Conservation (phyloP, 176 grass and related monocot species). For the Carex scoparia region DNA sequence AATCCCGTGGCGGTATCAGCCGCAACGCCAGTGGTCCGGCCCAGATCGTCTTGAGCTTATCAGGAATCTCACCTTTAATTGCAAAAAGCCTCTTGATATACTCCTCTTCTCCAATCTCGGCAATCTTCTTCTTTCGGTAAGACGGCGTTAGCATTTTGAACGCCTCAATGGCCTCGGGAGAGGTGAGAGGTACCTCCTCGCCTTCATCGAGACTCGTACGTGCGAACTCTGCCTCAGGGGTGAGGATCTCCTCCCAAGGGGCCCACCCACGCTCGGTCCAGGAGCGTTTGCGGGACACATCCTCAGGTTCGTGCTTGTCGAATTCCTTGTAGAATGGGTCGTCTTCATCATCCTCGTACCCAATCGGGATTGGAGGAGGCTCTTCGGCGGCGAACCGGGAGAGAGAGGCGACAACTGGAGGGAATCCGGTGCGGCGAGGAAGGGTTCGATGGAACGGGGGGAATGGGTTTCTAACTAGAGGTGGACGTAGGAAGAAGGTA, state of each 20-base stretch:
- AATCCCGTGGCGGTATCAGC: constrained; percentile 79
- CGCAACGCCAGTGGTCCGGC: constrained; percentile 48
- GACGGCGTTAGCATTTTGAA: constrained; percentile 90
- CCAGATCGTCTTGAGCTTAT: constrained; percentile 75
- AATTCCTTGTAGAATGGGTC: constrained; percentile 33
- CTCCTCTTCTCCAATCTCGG: constrained; percentile 58
- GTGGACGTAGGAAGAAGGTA: background rate
- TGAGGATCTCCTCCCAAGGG: constrained; percentile 83
- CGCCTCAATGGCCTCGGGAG: constrained; percentile 71
- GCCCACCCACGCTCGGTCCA: constrained; percentile 90
- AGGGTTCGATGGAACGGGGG: background rate
- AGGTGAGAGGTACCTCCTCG: constrained; percentile 81
- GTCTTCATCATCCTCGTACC: constrained; percentile 45
- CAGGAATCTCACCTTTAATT: constrained; percentile 63
- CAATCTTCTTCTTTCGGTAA: constrained; percentile 71
- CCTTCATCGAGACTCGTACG: constrained; percentile 83
- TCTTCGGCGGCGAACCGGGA: constrained; percentile 49
- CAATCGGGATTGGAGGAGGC: constrained; percentile 12
- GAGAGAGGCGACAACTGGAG: background rate
- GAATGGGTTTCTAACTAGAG: background rate
- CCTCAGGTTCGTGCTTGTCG: constrained; percentile 47
- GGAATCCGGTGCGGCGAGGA: background rate
- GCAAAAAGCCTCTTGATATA: constrained; percentile 59
- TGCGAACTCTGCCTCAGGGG: constrained; percentile 76
- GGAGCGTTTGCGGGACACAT: constrained; percentile 52